Evolutionary conservation across 1,284 basidiomycete genomes (phyloP), one percentile per base, ranked within the genome.

Genomic region (Boletus mariae): DNA sequence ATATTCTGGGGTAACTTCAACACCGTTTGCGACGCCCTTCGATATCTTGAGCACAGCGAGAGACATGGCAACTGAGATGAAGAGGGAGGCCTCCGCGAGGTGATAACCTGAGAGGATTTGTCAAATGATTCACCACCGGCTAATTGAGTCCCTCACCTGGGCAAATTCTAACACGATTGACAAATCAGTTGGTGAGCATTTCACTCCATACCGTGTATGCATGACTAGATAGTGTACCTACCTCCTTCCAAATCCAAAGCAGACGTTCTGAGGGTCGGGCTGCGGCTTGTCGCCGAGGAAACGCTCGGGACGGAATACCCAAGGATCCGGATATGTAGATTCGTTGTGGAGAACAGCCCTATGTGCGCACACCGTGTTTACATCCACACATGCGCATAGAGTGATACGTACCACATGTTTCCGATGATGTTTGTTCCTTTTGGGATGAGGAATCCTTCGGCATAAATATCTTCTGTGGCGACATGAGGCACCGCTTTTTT

Each of bases 401-500:
- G 25, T 26, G 25, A 26, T 26, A 26, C 25, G 25, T 26, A 26
- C 25, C 25, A 26, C 25, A 26, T 7, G 6, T 26, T 26, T 26
- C 25, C 25, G 6, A 26, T 4, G 25, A 26, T 26, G 25, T 26
- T 4, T 26, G 25, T 26, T 26, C 25, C 25, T 26, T 26, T 26
- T 26, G 25, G 25, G 6, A 26, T 26, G 25, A 26, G 25, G 4
- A 26, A 26, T 7, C 25, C 25, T 26, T 26, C 25, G 6, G 25
- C 25, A n/a, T 68, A 57, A n/a, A 73, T 68, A 26, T 79, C 73
- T 54, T 75, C 20, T 20, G 20, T 20, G 20, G 20, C 20, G 20
- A 20, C 20, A 20, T 20, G 71, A 60, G 2, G 72, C 66, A 41
- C 75, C 4, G 63, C 75, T 75, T 25, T 35, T 25, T 37, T 45